Conservation (phyloP, 2,329 filamentous ascomycete genomes). For the Calonectria montana region DNA sequence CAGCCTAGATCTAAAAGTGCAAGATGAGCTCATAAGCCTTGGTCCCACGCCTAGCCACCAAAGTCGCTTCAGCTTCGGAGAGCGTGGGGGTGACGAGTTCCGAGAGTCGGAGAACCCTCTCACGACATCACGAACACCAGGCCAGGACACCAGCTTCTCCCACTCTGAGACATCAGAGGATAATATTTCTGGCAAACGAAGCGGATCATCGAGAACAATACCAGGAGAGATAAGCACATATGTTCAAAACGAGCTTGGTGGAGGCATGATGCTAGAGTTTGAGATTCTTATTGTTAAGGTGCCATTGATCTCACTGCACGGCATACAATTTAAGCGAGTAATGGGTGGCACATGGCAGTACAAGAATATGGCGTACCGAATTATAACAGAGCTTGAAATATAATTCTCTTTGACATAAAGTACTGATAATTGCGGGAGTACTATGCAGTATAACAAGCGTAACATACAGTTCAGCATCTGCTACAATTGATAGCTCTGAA, state of each 20-base stretch:
- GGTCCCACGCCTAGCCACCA: conserved; percentile 69
- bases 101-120: conserved; percentile 65
- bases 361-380: conserved; percentile 97
- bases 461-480: too few species aligned
- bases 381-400: conserved; percentile 85
- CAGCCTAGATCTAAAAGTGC: conserved; percentile 85
- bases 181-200: conserved; percentile 69
- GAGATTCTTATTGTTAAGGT: conserved; percentile 99
- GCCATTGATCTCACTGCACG: conserved; percentile 89
- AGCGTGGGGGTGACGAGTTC: conserved; percentile 78
- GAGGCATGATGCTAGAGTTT: conserved; percentile 86
- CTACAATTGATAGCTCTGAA: too few species aligned
- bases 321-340: conserved; percentile 98
- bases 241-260: conserved; percentile 89
- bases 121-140: conserved; percentile 56
- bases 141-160: conserved; percentile 78
- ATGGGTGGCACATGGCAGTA: conserved; percentile 98
- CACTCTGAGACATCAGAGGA: conserved; percentile 88
- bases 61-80: conserved; percentile 86
- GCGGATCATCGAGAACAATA: conserved; percentile 65
- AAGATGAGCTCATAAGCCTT: conserved; percentile 72
- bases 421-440: not conserved
- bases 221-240: conserved; percentile 92
- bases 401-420: conserved; percentile 52
- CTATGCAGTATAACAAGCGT: not conserved